Evolutionary conservation across 2,329 filamentous ascomycete genomes (phyloP).

Genomic region (Leptographium wingfieldii): DNA sequence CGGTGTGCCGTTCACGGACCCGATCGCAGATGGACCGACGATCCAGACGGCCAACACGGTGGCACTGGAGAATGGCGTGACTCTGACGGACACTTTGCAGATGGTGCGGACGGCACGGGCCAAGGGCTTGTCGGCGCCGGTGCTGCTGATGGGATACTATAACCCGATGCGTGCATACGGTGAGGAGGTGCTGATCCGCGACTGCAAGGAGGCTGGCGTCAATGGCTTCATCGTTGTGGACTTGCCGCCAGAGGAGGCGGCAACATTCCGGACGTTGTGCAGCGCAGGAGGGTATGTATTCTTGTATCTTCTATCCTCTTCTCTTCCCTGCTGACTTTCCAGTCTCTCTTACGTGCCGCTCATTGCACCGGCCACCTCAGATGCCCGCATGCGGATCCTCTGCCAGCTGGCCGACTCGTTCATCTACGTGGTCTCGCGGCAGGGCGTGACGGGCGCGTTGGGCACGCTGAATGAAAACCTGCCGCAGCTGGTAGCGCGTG

Average conservation of each 20-base stretch:
- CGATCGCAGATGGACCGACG: constrained; percentile 92
- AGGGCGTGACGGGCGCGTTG: constrained; percentile 89
- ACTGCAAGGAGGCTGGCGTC: constrained; percentile 72
- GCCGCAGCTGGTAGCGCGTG: constrained; percentile 67
- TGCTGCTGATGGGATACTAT: constrained; percentile 98
- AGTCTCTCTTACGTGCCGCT: constrained; percentile 92
- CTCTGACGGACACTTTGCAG: constrained; percentile 62
- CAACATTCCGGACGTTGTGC: constrained; percentile 81
- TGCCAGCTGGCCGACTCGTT: constrained; percentile 97
- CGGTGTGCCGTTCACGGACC: constrained; percentile 92
- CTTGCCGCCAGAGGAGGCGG: constrained; percentile 86
- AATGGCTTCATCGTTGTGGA: constrained; percentile 98
- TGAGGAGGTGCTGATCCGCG: constrained; percentile 74
- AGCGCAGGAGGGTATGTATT: constrained; percentile 55
- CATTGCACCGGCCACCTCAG: constrained; percentile 87
- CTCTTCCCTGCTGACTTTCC: constrained; percentile 1
- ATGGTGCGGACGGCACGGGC: constrained; percentile 74
- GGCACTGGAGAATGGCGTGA: constrained; percentile 81
- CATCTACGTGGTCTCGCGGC: constrained; percentile 95
- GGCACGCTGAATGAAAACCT: constrained; percentile 72
- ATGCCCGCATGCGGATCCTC: constrained; percentile 85
- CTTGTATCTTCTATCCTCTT: background rate
- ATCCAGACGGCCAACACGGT: constrained; percentile 91
- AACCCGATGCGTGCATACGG: constrained; percentile 92
- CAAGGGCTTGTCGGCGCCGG: constrained; percentile 64